Conservation (phyloP, 2,329 filamentous ascomycete species). For the Fusarium incarnatum region DNA sequence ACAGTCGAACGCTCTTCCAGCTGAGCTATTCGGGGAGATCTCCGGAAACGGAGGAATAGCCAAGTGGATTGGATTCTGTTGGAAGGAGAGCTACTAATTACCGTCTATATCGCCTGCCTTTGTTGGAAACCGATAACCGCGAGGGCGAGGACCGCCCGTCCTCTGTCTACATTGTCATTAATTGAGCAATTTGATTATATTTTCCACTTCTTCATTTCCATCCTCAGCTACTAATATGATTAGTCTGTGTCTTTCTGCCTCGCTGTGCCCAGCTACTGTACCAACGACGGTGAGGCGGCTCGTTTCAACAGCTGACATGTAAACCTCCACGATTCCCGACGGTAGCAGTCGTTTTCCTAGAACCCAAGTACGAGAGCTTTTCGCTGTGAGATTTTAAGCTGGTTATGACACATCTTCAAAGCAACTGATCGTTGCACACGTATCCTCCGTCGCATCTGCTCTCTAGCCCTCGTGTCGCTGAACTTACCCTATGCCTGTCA, state of each 20-base stretch:
- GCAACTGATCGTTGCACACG: background rate
- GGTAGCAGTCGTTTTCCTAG: background rate
- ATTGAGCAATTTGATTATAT: background rate
- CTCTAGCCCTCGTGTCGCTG: background rate
- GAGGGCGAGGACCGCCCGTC: background rate
- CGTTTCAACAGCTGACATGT: too few species aligned
- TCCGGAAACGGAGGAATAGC: conserved; percentile 1
- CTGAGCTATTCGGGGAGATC: conserved; percentile 45
- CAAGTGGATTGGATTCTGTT: background rate
- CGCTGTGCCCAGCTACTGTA: background rate
- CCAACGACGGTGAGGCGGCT: accelerated
- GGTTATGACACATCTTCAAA: accelerated
- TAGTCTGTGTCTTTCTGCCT: accelerated
- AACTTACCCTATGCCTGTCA: background rate
- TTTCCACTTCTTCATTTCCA: background rate
- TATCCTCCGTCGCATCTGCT: background rate
- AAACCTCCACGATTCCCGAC: background rate
- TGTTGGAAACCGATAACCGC: accelerated
- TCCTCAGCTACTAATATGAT: background rate
- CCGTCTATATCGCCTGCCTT: background rate
- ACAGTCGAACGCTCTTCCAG: conserved; percentile 31
- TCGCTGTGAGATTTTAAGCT: background rate
- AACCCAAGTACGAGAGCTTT: too few species aligned
- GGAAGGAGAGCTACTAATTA: background rate
- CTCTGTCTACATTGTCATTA: background rate